Evolutionary conservation across 2,329 filamentous ascomycete genomes (phyloP), one percentile per base, ranked within the genome.

Genomic region (Scytalidium sp.): DNA sequence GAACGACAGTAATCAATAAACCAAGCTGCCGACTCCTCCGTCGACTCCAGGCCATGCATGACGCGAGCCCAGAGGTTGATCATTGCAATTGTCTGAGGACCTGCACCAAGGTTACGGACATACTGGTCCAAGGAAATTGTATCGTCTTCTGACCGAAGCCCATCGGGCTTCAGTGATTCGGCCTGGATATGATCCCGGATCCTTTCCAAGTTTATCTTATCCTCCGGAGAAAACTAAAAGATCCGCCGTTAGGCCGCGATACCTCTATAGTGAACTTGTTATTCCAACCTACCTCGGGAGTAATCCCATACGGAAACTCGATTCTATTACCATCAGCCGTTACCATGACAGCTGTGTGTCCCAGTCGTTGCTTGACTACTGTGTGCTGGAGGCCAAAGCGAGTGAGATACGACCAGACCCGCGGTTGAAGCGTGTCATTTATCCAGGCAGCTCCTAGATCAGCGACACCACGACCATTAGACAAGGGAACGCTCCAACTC

Each of bases 371-470:
- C n/a, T n/a, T n/a, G n/a, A n/a, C n/a, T n/a, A n/a, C n/a, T n/a
- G n/a, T n/a, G n/a, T n/a, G n/a, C n/a, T n/a, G n/a, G n/a, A n/a
- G n/a, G n/a, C n/a, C n/a, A n/a, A n/a, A n/a, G n/a, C n/a, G n/a
- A n/a, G n/a, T n/a, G n/a, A n/a, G n/a, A n/a, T n/a, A n/a, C n/a
- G n/a, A n/a, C n/a, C n/a, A n/a, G n/a, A n/a, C n/a, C 17, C 36
- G 36, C 7, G 36, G 36, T 9, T 40, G 36, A 19, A 40, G 36
- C n/a, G n/a, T 40, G 36, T 40, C 36, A 21, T 83, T 83, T 55
- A 83, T 74, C 80, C 80, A 83, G 0, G 76, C 78, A 0, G 77
- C 80, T 2, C 80, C 80, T 0, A 81, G 57, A n/a, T 83, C 80
- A 3, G 73, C 66, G 0, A 65, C 52, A 0, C 71, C 72, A 1